Evolutionary conservation across 495 filamentous ascomycete genomes (phyloP), one percentile per base, ranked within the genome.

Genomic region (Alectoria sarmentosa): DNA sequence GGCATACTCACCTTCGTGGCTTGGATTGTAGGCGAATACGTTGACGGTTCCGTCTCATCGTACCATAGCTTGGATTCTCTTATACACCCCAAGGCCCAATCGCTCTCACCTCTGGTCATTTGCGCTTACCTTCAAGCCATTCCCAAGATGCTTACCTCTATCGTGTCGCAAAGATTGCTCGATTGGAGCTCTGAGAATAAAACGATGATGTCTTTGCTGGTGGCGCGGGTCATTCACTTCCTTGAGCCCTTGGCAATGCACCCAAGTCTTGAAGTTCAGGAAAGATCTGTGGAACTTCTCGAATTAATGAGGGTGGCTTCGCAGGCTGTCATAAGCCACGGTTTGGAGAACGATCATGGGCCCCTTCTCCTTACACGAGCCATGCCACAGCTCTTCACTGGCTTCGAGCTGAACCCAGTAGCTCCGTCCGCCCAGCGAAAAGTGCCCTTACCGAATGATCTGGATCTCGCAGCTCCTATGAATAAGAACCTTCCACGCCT

Each of bases 201-300:
- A 72, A 85, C 87, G 15, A 84, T 85, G 65, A 82, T 87, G 10
- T 83, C 86, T 21, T 79, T 98, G 28, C 79, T 95, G 2, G 83
- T 95, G 73, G 86, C 87, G 30, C 83, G 90, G 34, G 82, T 96
- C n/a, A 80, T 94, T 30, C 80, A 90, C 67, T 88, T 91, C 54
- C 77, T 96, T 4, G 92, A 96, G 60, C 80, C 84, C 0, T 75
- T 97, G 34, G 80, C 86, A 1, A 81, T 84, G 7, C 91, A 96
- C 71, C 91, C 95, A 1, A 88, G 85, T 68, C 78, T 98, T 14
- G 94, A 98, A 70, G 91, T 98, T n/a, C 94, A 98, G 73, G 94
- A 98, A 75, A 84, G 95, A 58, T 86, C 91, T 11, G 92, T 96
- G 21, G 93, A 96, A 70, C 95, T 93, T 69, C 80, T 89, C 3